Evolutionary conservation across 441 rosid genomes (phyloP), one percentile per base, ranked within the genome.

Genomic region (Adansonia madagascariensis): DNA sequence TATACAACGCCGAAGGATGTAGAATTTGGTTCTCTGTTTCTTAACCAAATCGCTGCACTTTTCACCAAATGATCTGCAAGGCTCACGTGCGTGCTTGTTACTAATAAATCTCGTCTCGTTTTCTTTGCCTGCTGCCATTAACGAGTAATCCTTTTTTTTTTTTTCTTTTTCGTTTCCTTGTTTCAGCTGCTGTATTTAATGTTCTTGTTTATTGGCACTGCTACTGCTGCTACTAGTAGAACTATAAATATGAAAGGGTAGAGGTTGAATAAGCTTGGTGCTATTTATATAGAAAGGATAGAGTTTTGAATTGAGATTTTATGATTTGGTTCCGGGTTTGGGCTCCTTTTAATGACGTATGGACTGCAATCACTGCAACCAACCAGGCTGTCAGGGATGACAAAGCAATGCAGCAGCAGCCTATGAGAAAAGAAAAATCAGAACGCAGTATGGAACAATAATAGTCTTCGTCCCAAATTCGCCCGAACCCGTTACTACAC

Each of bases 1-100:
- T 11, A 94, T 88, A 86, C 98, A 94, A 60, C 94, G 94, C 20
- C 98, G 89, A 73, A 94, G 85, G 85, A 94, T 92, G 79, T 94
- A 94, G 85, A 92, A 90, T 82, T 84, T 92, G 71, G 97, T 87
- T 17, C 97, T 78, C 83, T 94, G 97, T 84, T 88, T 92, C 91
- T 91, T 90, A 76, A 94, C 90, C 79, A 89, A 78, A 80, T 88
- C 91, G 80, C 87, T 91, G 81, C 95, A 94, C 82, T 90, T 94
- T 88, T 91, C 82, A n/a, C 97, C 93, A 44, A 94, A 91, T 0
- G 92, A 87, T 80, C 89, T 82, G 87, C 93, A 90, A 6, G 92
- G 88, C 27, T 92, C 89, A 60, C 90, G 89, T 41, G 84, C 39
- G 31, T 73, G 53, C 50, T 57, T 17, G 52, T 18, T 41, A 11